These are phyloP conservation scores for Fonsecaea erecta DNA, from an alignment of 2,329 filamentous ascomycete species.

Conservation along the genomic window DNA sequence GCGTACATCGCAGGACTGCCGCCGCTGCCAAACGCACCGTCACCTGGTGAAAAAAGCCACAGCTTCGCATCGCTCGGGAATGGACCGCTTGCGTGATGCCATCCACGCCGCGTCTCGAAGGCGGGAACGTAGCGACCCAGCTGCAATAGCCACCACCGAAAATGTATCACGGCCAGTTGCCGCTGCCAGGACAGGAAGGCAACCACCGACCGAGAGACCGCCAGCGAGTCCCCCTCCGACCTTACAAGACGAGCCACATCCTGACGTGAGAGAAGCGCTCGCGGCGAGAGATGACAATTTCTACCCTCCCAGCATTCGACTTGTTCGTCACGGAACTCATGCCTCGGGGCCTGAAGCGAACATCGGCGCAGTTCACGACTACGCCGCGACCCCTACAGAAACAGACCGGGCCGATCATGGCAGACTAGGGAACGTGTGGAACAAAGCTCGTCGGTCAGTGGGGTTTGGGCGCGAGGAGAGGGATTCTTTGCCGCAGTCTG, in stretches of 20 bases:
- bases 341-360: slow-evolving; percentile 3
- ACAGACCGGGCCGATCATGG: not conserved
- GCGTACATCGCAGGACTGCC: slow-evolving; percentile 12
- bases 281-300: slow-evolving; percentile 6
- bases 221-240: not conserved
- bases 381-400: slow-evolving; percentile 4
- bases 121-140: slow-evolving; percentile 1
- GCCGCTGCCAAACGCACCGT: slow-evolving; percentile 4
- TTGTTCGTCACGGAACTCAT: slow-evolving; percentile 6
- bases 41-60: not conserved
- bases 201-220: slow-evolving; percentile 4
- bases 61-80: slow-evolving; percentile 4
- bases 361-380: slow-evolving; percentile 10
- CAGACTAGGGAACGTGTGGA: slow-evolving; percentile 7
- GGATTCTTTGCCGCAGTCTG: slow-evolving; percentile 4
- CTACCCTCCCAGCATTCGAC: slow-evolving; percentile 14
- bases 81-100: slow-evolving; percentile 13
- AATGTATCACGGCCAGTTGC: slow-evolving; percentile 5
- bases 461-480: not conserved
- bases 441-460: slow-evolving; percentile 2
- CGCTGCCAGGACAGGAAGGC: not conserved
- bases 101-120: slow-evolving; percentile 4
- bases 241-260: not conserved
- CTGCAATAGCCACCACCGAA: slow-evolving; percentile 11
- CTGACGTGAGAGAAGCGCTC: not conserved